Conservation (phyloP, 2,329 filamentous ascomycete genomes). For the Diplodia seriata region DNA sequence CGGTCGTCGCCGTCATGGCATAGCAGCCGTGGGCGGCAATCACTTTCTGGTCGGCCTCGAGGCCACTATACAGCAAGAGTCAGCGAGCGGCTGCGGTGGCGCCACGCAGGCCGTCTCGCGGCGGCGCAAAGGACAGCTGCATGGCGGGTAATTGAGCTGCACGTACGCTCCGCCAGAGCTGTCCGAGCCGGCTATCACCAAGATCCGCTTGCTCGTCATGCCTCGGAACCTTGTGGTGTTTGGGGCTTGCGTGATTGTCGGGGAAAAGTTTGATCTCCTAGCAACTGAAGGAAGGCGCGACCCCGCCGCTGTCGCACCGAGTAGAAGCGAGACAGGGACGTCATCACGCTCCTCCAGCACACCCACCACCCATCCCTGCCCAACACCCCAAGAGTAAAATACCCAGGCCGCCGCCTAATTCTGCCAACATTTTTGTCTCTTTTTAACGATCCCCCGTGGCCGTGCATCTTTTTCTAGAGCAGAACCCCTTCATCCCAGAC, state of each 20-base stretch:
- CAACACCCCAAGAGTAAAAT: not conserved
- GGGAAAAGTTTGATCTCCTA: slow-evolving; percentile 17
- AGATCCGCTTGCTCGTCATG: slow-evolving; percentile 60
- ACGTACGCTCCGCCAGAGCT: slow-evolving; percentile 87
- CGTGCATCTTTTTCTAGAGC: not conserved
- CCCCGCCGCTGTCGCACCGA: slow-evolving; percentile 23
- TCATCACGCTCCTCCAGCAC: slow-evolving; percentile 4
- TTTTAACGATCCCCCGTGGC: not conserved
- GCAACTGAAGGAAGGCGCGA: slow-evolving; percentile 8
- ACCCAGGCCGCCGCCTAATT: not conserved
- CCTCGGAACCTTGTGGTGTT: slow-evolving; percentile 1
- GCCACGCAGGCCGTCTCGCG: slow-evolving; percentile 7
- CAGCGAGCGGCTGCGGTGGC: slow-evolving; percentile 10
- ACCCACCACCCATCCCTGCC: not conserved
- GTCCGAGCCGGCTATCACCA: slow-evolving; percentile 88
- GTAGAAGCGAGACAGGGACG: slow-evolving; percentile 26
- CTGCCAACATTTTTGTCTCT: not conserved
- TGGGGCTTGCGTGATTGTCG: slow-evolving; percentile 20
- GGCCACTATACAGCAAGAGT: slow-evolving; percentile 64
- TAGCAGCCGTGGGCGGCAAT: slow-evolving; percentile 92
- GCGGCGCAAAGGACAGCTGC: too few relatives aligned
- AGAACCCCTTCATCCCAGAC: not conserved
- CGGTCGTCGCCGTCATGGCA: slow-evolving; percentile 94
- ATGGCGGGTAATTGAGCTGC: slow-evolving; percentile 11
- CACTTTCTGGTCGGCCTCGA: slow-evolving; percentile 96